A percentile compares a stretch with the other conserved stretches of the same genome.
Conservation (phyloP, 2,329 filamentous ascomycete genomes). For the Hypocrella siamensis region DNA sequence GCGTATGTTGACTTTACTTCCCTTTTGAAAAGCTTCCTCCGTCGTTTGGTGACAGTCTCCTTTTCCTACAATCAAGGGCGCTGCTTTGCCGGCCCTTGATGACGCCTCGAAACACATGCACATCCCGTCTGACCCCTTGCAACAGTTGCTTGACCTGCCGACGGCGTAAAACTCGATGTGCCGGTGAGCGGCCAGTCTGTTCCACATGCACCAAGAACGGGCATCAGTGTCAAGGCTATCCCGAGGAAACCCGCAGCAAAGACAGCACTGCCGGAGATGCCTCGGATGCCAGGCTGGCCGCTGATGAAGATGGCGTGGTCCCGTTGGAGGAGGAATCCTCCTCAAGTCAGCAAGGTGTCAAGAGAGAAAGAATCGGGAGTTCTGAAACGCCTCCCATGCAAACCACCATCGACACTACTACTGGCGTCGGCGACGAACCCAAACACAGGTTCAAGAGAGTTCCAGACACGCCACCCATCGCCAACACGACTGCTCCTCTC, state of each 20-base stretch:
- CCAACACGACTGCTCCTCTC: too few relatives aligned
- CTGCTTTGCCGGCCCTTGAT: too few relatives aligned
- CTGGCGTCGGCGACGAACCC: neutral
- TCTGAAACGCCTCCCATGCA: neutral
- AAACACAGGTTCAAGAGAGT: too few relatives aligned
- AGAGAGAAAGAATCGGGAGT: neutral
- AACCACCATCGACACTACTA: neutral
- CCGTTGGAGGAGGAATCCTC: neutral
- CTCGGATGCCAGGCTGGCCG: slow-evolving; percentile 7
- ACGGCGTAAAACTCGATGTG: slow-evolving; percentile 61
- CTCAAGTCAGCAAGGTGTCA: neutral
- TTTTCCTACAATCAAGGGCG: too few relatives aligned
- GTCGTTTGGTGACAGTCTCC: too few relatives aligned
- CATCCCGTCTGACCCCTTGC: neutral
- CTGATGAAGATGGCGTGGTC: slow-evolving; percentile 6
- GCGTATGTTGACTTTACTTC: slow-evolving; percentile 38
- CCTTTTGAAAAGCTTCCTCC: neutral
- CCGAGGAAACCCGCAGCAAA: slow-evolving; percentile 35
- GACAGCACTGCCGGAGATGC: slow-evolving; percentile 9
- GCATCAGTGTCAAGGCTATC: slow-evolving; percentile 54
- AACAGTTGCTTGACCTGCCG: slow-evolving; percentile 55
- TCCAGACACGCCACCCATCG: too few relatives aligned
- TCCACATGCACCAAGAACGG: slow-evolving; percentile 59
- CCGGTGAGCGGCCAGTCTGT: slow-evolving; percentile 55
- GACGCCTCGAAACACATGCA: too few relatives aligned